Evolutionary conservation across 352 stramenopile genomes (phyloP).

Genomic region (Pythium phragmiticola): DNA sequence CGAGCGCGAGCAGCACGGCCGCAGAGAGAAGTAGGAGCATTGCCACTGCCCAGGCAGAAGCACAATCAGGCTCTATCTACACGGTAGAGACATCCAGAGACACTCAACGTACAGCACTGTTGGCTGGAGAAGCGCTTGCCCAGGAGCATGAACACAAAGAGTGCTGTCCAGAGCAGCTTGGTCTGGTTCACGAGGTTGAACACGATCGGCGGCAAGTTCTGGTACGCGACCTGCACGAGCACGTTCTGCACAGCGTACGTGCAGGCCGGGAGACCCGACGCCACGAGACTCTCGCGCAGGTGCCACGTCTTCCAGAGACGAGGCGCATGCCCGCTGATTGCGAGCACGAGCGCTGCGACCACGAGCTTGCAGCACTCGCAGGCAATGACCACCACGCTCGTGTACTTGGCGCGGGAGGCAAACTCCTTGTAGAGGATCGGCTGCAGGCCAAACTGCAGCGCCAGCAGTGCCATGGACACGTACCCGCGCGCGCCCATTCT

Average conservation of each 20-base stretch:
- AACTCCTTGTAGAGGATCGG: slow-evolving; percentile 85
- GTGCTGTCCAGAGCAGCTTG: slow-evolving; percentile 79
- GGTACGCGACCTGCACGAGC: slow-evolving; percentile 81
- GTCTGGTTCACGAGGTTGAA: slow-evolving; percentile 90
- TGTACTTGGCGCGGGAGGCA: slow-evolving; percentile 45
- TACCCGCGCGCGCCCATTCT: slow-evolving; percentile 21
- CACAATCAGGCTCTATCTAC: background rate
- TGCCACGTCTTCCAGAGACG: slow-evolving; percentile 54
- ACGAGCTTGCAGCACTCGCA: slow-evolving; percentile 74
- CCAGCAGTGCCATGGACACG: slow-evolving; percentile 58
- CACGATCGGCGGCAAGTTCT: slow-evolving; percentile 78
- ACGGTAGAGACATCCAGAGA: background rate
- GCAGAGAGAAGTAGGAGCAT: slow-evolving; percentile 73
- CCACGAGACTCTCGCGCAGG: slow-evolving; percentile 50
- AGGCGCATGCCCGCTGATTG: slow-evolving; percentile 34
- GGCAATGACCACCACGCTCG: slow-evolving; percentile 70
- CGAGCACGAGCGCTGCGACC: slow-evolving; percentile 50
- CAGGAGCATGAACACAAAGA: slow-evolving; percentile 80
- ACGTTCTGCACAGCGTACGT: slow-evolving; percentile 89
- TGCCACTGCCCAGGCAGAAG: slow-evolving; percentile 29
- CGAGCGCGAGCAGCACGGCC: slow-evolving; percentile 66
- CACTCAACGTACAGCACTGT: slow-evolving; percentile 48
- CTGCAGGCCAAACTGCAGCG: slow-evolving; percentile 82
- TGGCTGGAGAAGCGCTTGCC: slow-evolving; percentile 62
- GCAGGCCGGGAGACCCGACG: slow-evolving; percentile 74